Base-by-base conservation (phyloP, 345 rosid genomes). In the Salix arbutifolia region DNA sequence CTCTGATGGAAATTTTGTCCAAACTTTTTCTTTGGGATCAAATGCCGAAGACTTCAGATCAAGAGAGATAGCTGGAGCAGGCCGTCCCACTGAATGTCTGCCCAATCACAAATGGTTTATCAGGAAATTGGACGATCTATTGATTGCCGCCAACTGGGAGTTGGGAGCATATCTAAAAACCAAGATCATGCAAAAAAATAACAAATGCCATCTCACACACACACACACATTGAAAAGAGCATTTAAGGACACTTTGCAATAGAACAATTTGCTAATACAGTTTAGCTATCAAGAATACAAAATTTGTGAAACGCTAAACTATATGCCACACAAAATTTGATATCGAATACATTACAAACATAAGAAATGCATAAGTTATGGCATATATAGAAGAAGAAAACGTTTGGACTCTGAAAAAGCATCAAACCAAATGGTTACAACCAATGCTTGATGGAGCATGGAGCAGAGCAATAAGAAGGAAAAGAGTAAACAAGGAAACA, bases 1-100 rank as follows among this genome's bases (percentile, higher is more conserved):
- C 83, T 88, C 97, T 4, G 98, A 82, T 8, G 98, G 99, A 79
- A 96, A 96, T 66, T 86, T 92, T 6, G 99, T 96, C 99, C 99
- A 96, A 37, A 96, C 89, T 84, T 96, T 93, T 72, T 96, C 98
- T 83, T 72, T 92, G 7, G 99, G 99, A 83, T 96, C 97, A 44
- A 96, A 96, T 69, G 91, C 96, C 0, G 99, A 92, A 72, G 99
- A 71, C 86, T 89, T 96, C 71, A 96, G 76, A 85, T 96, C 98
- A 72, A 93, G 92, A 48, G 92, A 85, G 70, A 90, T 87, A 33
- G 95, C 92, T 1, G 98, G 99, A 8, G 92, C 98, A 31, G 97
- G 97, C 75, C 93, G 87, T 74, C 97, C 98, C 69, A 93, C 98
- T 67, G 99, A 90, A 84, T 93, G 97, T 76, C 99, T 96, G 85